Base-by-base conservation (phyloP, 1,284 basidiomycete genomes). In the Inonotus hispidus region DNA sequence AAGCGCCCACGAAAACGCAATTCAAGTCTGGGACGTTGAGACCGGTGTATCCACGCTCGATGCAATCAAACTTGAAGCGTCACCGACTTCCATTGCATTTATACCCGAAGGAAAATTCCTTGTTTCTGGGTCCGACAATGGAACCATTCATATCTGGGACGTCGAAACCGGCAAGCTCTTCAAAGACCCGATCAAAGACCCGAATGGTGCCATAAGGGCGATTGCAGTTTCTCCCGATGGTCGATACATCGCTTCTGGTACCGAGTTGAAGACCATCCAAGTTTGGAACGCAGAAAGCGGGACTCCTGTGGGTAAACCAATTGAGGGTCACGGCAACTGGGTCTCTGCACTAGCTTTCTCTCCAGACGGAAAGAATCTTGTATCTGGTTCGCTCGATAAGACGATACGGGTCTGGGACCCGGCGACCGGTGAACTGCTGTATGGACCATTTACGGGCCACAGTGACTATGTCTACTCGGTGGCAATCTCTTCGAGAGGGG, bases 21-120 rank as follows among this genome's bases (percentile, higher is more conserved):
- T 64, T 11, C 61, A 53, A 13, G 37, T 64, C 14, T 64, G 63
- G 62, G 52, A 63, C 43, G 53, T 54, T 35, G 53, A 43, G 19
- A 56, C 58, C 7, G 16, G 52, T 14, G 11, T n/a, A 4, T 50
- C 52, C 3, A n/a, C n/a, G 11, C 41, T 43, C 2, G 60, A 64
- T 23, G 46, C 61, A 56, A 64, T 52, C 37, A 27, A 3, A 27
- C 43, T 50, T 32, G 50, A 35, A 8, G 27, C 27, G 25, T 29
- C 29, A n/a, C 16, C 27, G 32, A 52, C 27, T 58, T 56, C 41
- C 19, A 19, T 55, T 8, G 52, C 59, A 8, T 56, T 55, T 23
- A 68, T 67, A 2, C 60, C 62, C 3, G 66, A 71, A 53, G 68
- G 68, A 2, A 53, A 35, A 27, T 50, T 54, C 3, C 58, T 69